Percentiles rank a stretch among this genome's conserved stretches.
These are phyloP conservation scores for Saitozyma sp. DNA, from an alignment of 768 basidiomycete species.

Conservation along the genomic window DNA sequence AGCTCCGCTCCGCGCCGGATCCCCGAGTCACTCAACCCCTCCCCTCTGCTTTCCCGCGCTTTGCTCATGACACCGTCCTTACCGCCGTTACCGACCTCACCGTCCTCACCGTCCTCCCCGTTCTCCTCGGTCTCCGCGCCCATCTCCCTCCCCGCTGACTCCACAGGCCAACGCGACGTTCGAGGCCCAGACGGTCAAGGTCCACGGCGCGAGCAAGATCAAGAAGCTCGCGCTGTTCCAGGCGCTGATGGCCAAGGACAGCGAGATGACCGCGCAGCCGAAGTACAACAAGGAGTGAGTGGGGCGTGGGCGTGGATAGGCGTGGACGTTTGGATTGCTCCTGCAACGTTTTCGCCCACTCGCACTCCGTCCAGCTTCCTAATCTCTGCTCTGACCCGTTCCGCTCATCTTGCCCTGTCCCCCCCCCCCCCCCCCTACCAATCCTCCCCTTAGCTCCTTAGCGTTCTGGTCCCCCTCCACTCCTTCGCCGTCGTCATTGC, in stretches of 20 bases:
- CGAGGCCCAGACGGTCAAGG: slow-evolving; percentile 13
- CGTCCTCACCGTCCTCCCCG: neutral
- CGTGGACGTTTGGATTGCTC: too few relatives aligned
- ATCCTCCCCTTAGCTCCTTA: too few relatives aligned
- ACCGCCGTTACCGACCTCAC: neutral
- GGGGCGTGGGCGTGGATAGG: too few relatives aligned
- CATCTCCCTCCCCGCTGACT: neutral
- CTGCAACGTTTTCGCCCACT: too few relatives aligned
- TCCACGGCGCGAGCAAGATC: slow-evolving; percentile 25
- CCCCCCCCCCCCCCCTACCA: too few relatives aligned
- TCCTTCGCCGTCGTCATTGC: too few relatives aligned
- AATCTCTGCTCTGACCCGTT: too few relatives aligned
- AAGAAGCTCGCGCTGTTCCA: slow-evolving; percentile 21
- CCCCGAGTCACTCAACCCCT: too few relatives aligned
- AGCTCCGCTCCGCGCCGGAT: too few relatives aligned
- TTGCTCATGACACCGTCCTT: neutral
- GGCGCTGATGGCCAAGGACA: slow-evolving; percentile 13
- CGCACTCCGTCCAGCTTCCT: too few relatives aligned
- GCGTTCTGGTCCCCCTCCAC: too few relatives aligned
- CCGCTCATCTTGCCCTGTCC: too few relatives aligned
- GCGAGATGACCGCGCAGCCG: slow-evolving; percentile 17
- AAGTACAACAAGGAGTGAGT: slow-evolving; percentile 32
- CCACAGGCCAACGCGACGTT: slow-evolving; percentile 21
- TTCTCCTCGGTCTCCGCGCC: neutral
- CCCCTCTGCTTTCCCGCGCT: neutral